Evolutionary conservation across 2,329 filamentous ascomycete species (phyloP).

Genomic region (Sordariomycetes sp.): DNA sequence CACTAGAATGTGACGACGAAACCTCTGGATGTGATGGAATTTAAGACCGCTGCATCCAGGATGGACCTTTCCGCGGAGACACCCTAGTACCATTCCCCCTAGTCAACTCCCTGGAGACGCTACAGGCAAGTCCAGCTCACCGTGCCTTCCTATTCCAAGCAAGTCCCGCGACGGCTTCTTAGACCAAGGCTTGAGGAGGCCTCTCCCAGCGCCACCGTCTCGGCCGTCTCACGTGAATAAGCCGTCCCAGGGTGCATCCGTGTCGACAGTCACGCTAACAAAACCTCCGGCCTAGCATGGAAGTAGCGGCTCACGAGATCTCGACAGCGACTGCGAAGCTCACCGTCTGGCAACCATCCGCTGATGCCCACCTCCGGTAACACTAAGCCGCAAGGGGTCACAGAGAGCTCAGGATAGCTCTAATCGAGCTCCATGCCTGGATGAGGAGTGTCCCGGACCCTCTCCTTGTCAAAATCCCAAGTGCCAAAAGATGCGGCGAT

Average conservation of each 20-base stretch:
- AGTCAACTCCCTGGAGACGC: constrained; percentile 17
- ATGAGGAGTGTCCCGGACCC: too few relatives aligned
- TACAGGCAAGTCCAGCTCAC: constrained; percentile 5
- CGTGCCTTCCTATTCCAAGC: constrained; percentile 16
- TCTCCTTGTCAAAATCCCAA: too few relatives aligned
- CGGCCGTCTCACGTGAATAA: background rate
- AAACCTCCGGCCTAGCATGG: background rate
- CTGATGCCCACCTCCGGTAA: too few relatives aligned
- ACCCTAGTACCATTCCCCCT: constrained; percentile 8
- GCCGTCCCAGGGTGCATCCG: background rate
- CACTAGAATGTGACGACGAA: background rate
- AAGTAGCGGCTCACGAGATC: background rate
- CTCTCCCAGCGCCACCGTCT: constrained; percentile 15
- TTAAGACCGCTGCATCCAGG: constrained; percentile 9
- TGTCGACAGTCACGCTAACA: background rate
- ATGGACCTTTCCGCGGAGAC: background rate
- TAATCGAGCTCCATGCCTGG: too few relatives aligned
- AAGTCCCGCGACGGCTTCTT: constrained; percentile 14
- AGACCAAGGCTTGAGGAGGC: constrained; percentile 12
- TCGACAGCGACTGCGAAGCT: too few relatives aligned
- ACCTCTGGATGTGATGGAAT: background rate
- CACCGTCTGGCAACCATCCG: background rate
- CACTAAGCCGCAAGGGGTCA: too few relatives aligned
- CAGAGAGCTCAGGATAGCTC: too few relatives aligned
- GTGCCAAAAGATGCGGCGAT: too few relatives aligned